Conservation (phyloP, 345 rosid species). For the Isatis tinctoria region DNA sequence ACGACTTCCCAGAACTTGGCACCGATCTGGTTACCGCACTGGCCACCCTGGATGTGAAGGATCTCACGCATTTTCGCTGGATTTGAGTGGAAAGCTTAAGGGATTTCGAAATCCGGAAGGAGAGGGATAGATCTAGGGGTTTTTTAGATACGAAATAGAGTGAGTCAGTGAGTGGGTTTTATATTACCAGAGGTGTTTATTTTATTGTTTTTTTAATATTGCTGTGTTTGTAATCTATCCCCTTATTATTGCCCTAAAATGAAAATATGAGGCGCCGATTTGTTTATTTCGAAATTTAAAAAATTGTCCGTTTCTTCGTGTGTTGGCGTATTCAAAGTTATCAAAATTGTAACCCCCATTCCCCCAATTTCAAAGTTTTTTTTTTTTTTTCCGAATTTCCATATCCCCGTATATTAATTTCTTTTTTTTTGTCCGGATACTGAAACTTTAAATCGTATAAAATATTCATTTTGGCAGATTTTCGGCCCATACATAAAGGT, state of each 20-base stretch:
- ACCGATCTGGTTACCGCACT: too few relatives aligned
- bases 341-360: neutral
- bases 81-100: neutral
- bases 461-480: too few relatives aligned
- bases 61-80: too few relatives aligned
- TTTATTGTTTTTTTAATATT: neutral
- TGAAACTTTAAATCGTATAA: too few relatives aligned
- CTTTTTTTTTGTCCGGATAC: too few relatives aligned
- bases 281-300: neutral
- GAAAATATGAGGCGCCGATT: neutral
- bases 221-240: neutral
- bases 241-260: neutral
- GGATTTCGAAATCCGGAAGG: neutral
- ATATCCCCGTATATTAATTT: neutral
- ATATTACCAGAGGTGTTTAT: neutral
- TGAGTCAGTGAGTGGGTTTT: neutral
- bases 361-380: too few relatives aligned
- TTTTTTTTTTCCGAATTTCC: neutral
- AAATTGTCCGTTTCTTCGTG: neutral
- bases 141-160: neutral
- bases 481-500: too few relatives aligned
- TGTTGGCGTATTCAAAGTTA: too few relatives aligned
- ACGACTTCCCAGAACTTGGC: too few relatives aligned
- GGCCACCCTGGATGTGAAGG: too few relatives aligned
- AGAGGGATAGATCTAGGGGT: conserved; percentile 1